These are phyloP conservation scores for Mucor irregularis DNA, from an alignment of 371 early-diverging fungal species.

Conservation along the genomic window DNA sequence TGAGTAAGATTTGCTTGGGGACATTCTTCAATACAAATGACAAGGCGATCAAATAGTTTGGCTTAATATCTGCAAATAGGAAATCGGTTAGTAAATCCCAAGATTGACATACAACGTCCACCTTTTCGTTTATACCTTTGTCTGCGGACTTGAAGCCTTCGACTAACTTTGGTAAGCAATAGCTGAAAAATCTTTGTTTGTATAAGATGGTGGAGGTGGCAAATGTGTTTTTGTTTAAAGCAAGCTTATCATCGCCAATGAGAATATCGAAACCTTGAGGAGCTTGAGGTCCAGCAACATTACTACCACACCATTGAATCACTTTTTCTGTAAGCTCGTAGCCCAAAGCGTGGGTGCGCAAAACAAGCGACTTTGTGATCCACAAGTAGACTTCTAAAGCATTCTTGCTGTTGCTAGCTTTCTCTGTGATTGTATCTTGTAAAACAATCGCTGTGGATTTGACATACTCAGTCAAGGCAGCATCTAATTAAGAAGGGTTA, in stretches of 20 bases:
- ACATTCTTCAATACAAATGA: slow-evolving; percentile 81
- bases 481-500: slow-evolving; percentile 23
- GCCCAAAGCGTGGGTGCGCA: slow-evolving; percentile 53
- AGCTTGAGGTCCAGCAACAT: slow-evolving; percentile 47
- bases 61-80: slow-evolving; percentile 46
- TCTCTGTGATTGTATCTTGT: slow-evolving; percentile 25
- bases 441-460: slow-evolving; percentile 22
- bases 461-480: slow-evolving; percentile 35
- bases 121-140: background rate
- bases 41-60: slow-evolving; percentile 76
- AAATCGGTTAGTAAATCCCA: background rate
- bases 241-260: slow-evolving; percentile 65
- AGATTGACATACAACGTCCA: background rate
- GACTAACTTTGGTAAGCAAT: slow-evolving; percentile 71
- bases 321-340: slow-evolving; percentile 61
- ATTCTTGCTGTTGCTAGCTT: slow-evolving; percentile 7
- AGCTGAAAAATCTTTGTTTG: slow-evolving; percentile 82
- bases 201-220: slow-evolving; percentile 70
- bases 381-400: slow-evolving; percentile 43
- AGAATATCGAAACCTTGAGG: slow-evolving; percentile 72
- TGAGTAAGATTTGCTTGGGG: slow-evolving; percentile 79
- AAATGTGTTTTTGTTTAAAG: slow-evolving; percentile 71
- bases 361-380: slow-evolving; percentile 66
- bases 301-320: slow-evolving; percentile 53
- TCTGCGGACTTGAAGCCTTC: slow-evolving; percentile 52